Evolutionary conservation across 2,329 filamentous ascomycete species (phyloP).

Genomic region (Kalmusia sp.): DNA sequence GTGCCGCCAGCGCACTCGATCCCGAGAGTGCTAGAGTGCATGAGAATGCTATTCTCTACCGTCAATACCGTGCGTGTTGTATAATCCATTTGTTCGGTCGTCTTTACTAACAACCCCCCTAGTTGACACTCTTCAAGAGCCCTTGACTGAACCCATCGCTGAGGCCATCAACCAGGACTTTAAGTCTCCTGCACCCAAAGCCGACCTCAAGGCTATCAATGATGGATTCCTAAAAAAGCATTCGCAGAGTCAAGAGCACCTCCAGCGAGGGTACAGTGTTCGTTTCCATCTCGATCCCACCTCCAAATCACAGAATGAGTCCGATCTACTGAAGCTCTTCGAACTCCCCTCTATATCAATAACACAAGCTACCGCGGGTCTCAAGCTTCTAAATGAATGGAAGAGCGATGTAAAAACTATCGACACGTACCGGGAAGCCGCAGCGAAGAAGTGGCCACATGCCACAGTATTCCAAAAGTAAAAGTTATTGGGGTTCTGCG

Average conservation of each 20-base stretch:
- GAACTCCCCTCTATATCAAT: slow-evolving; percentile 59
- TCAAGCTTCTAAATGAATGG: slow-evolving; percentile 60
- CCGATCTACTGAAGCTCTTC: slow-evolving; percentile 67
- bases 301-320: slow-evolving; percentile 64
- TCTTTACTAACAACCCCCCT: slow-evolving; percentile 11
- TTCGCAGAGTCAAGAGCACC: slow-evolving; percentile 66
- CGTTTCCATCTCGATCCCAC: slow-evolving; percentile 65
- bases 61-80: slow-evolving; percentile 58
- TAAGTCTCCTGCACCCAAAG: slow-evolving; percentile 61
- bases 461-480: slow-evolving; percentile 43
- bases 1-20: slow-evolving; percentile 74
- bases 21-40: slow-evolving; percentile 74
- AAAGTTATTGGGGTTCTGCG: neutral
- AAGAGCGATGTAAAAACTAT: slow-evolving; percentile 57
- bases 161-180: slow-evolving; percentile 76
- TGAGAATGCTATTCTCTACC: slow-evolving; percentile 75
- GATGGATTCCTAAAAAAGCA: slow-evolving; percentile 69
- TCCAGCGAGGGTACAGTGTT: slow-evolving; percentile 68
- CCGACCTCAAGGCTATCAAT: slow-evolving; percentile 70
- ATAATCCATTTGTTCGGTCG: slow-evolving; percentile 42
- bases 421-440: slow-evolving; percentile 56
- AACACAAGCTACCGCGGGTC: slow-evolving; percentile 63
- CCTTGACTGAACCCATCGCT: slow-evolving; percentile 69
- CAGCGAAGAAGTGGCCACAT: slow-evolving; percentile 47
- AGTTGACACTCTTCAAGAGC: slow-evolving; percentile 50